Base-by-base conservation (phyloP, 2,329 filamentous ascomycete species). In the Penicillium sp. region DNA sequence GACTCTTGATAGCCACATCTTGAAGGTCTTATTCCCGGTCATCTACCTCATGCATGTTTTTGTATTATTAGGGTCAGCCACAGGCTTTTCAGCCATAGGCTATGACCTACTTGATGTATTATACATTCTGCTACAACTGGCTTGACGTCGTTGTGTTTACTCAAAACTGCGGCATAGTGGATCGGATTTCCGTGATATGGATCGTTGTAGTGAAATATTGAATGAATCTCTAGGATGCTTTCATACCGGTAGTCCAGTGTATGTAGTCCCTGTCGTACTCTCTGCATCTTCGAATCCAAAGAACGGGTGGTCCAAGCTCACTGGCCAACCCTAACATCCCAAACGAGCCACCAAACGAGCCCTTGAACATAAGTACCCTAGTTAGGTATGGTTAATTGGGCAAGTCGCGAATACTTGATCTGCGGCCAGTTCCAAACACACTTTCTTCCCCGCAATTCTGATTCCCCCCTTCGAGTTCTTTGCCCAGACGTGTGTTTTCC, bases 71-170 rank as follows among this genome's bases (percentile, higher is more conserved):
- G 45, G 54, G 57, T 15, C 17, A 52, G 54, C 20, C 43, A 37
- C 37, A 31, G 37, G 28, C 45, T 35, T 22, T 54, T 14, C 45
- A 50, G 8, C 54, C 55, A 56, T 28, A 42, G 52, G 42, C 57
- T 39, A 41, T 54, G 41, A 52, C 62, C 55, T 59, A 53, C 43
- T 43, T 49, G 39, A 60, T 68, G 63, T 68, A 68, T 55, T 38
- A 67, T 68, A 67, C 14, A 35, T 49, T 41, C 34, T 50, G 49
- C 42, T 41, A n/a, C 45, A 55, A 14, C 22, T 42, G 38, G 14
- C 38, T 17, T 51, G 14, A 38, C 8, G 35, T 43, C 20, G 41
- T 47, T 49, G 31, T 43, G n/a, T 17, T 4, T 38, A 31, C 43
- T 14, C 31, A 38, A 22, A 34, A 34, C 42, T 17, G n/a, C 31